Evolutionary conservation across 1,284 basidiomycete species (phyloP).

Genomic region (Cryptococcus jaspeensis): DNA sequence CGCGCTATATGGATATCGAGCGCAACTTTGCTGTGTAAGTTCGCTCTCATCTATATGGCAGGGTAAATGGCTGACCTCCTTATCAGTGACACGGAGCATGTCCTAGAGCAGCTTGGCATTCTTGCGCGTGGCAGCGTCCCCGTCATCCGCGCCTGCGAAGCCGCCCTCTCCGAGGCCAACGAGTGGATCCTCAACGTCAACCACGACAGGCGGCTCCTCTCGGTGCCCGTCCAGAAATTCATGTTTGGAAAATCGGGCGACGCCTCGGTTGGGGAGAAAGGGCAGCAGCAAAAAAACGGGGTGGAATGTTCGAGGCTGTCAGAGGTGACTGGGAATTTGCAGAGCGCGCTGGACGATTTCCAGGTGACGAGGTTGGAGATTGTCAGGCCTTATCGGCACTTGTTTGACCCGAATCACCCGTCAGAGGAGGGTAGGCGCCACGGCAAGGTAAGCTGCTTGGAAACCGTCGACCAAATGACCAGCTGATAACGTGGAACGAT

Average conservation of each 20-base stretch:
- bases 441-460: slow-evolving; percentile 11
- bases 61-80: not conserved
- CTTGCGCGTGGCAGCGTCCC: slow-evolving; percentile 63
- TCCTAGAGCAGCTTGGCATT: slow-evolving; percentile 58
- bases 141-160: slow-evolving; percentile 36
- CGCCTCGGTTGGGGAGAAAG: not conserved
- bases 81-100: slow-evolving; percentile 53
- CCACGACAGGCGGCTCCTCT: slow-evolving; percentile 19
- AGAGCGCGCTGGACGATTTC: slow-evolving; percentile 54
- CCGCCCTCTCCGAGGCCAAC: slow-evolving; percentile 30
- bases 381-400: slow-evolving; percentile 66
- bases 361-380: slow-evolving; percentile 57
- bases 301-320: not conserved
- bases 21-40: slow-evolving; percentile 51
- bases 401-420: slow-evolving; percentile 57
- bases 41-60: not conserved
- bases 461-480: not conserved
- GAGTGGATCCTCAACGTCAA: slow-evolving; percentile 37
- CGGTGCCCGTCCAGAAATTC: not conserved
- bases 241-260: not conserved
- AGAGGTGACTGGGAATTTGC: slow-evolving; percentile 14
- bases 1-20: slow-evolving; percentile 74
- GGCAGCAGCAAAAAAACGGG: not conserved
- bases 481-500: not conserved
- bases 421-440: slow-evolving; percentile 17